phyloP scores from a whole-genome alignment of 345 rosid genomes.

The Bretschneidera sinensis region DNA sequence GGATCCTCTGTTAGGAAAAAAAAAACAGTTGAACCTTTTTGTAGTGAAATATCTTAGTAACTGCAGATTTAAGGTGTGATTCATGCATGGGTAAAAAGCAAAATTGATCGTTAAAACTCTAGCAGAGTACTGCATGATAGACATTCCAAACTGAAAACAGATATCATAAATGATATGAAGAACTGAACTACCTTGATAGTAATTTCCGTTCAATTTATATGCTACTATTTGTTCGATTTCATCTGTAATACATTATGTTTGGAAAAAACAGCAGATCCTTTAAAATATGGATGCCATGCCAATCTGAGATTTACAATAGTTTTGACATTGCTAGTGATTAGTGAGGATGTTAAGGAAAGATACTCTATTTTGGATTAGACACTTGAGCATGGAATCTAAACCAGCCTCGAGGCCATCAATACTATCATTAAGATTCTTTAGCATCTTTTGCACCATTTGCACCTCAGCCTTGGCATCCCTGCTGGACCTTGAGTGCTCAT shows the following conservation, averaged over 20 bases:
- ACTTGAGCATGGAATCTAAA: conserved; percentile 39
- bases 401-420: conserved; percentile 44
- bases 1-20: no score
- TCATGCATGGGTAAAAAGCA: no score
- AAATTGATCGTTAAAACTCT: no score
- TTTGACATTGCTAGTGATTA: conserved; percentile 1
- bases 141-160: background rate
- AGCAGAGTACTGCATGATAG: no score
- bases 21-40: no score
- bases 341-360: conserved; percentile 48
- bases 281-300: background rate
- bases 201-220: no score
- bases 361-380: conserved; percentile 46
- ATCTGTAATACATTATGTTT: background rate
- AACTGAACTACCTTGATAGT: background rate
- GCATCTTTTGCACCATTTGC: conserved; percentile 17
- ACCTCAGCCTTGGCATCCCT: conserved; percentile 12
- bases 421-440: conserved; percentile 27
- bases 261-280: conserved; percentile 5
- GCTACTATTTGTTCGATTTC: background rate
- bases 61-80: no score
- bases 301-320: background rate
- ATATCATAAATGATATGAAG: background rate
- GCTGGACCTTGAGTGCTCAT: background rate
- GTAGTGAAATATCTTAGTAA: no score